phyloP scores from a whole-genome alignment of 129 eudicot species.

The Arctium minus region DNA sequence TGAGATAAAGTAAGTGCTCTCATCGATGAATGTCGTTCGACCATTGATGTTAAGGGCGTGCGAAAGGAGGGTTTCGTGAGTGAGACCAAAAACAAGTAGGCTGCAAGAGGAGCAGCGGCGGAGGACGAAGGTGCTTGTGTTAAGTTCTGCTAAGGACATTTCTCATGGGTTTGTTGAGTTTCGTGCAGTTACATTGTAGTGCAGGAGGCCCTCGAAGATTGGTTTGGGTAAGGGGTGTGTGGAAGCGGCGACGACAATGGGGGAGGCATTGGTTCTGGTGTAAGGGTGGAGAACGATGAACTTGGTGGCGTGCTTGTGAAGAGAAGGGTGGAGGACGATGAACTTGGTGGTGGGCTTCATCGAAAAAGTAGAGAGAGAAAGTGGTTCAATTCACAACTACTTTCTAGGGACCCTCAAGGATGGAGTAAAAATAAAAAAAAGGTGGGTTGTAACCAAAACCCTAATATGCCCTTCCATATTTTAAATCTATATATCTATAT shows the following conservation, averaged over 20 bases:
- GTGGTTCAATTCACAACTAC: not conserved
- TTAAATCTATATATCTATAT: no score
- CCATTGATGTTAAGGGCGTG: slow-evolving; percentile 62
- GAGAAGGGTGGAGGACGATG: slow-evolving; percentile 55
- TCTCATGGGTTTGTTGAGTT: slow-evolving; percentile 32
- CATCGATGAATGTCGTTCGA: slow-evolving; percentile 78
- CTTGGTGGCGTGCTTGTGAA: slow-evolving; percentile 33
- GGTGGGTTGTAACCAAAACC: no score
- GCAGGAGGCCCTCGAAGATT: slow-evolving; percentile 52
- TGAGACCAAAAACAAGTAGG: slow-evolving; percentile 67
- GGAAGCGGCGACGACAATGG: slow-evolving; percentile 20
- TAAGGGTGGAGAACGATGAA: slow-evolving; percentile 22
- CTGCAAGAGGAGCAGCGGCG: slow-evolving; percentile 56
- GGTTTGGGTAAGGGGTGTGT: slow-evolving; percentile 33
- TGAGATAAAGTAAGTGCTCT: slow-evolving; percentile 43
- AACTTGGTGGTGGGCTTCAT: slow-evolving; percentile 56
- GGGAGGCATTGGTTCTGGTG: slow-evolving; percentile 29
- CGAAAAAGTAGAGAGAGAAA: slow-evolving; percentile 18
- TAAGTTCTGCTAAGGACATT: slow-evolving; percentile 47
- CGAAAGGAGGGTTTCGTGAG: slow-evolving; percentile 73
- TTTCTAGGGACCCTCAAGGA: no score
- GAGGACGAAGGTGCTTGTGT: slow-evolving; percentile 44
- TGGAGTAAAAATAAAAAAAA: no score
- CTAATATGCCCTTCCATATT: no score
- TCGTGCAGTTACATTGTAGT: slow-evolving; percentile 36